Percentiles rank a stretch among this genome's conserved stretches.
Evolutionary conservation across 2,329 filamentous ascomycete genomes (phyloP).

Genomic region (Bipolaris sorokiniana): DNA sequence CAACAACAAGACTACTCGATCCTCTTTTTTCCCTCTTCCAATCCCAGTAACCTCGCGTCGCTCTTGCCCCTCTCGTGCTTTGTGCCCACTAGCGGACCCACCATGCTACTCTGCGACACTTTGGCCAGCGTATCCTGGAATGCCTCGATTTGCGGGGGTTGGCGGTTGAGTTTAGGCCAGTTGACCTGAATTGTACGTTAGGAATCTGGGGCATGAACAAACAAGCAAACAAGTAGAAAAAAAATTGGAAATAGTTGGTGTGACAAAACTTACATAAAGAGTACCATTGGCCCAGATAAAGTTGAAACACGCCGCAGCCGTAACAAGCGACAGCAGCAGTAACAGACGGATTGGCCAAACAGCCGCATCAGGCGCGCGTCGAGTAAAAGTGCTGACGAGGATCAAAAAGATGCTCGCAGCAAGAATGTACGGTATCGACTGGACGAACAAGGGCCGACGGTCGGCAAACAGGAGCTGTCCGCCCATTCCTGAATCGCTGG

Average conservation of each 20-base stretch:
- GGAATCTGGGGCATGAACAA: background rate
- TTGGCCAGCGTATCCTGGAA: constrained; percentile 85
- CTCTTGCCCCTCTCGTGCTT: constrained; percentile 83
- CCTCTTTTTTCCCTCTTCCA: constrained; percentile 98
- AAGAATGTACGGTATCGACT: constrained; percentile 90
- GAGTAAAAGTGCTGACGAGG: constrained; percentile 74
- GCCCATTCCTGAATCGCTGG: constrained; percentile 72
- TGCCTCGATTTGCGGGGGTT: constrained; percentile 83
- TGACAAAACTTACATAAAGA: constrained; percentile 77
- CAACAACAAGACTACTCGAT: constrained; percentile 67
- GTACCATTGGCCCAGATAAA: constrained; percentile 88
- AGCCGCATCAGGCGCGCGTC: constrained; percentile 71
- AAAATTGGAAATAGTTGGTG: background rate
- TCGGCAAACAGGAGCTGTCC: constrained; percentile 80
- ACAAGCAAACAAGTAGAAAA: background rate
- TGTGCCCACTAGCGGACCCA: constrained; percentile 72
- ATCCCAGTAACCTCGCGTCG: constrained; percentile 78
- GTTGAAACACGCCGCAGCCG: constrained; percentile 72
- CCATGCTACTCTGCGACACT: constrained; percentile 79
- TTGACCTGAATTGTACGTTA: constrained; percentile 72
- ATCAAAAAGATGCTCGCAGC: constrained; percentile 86
- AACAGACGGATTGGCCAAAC: constrained; percentile 85
- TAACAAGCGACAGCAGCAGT: constrained; percentile 74
- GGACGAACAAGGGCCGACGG: constrained; percentile 82
- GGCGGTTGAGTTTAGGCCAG: constrained; percentile 95